Percentiles rank a stretch among this genome's conserved stretches.
Evolutionary conservation across 768 basidiomycete genomes (phyloP).

Genomic region (Glaciozyma martinii): DNA sequence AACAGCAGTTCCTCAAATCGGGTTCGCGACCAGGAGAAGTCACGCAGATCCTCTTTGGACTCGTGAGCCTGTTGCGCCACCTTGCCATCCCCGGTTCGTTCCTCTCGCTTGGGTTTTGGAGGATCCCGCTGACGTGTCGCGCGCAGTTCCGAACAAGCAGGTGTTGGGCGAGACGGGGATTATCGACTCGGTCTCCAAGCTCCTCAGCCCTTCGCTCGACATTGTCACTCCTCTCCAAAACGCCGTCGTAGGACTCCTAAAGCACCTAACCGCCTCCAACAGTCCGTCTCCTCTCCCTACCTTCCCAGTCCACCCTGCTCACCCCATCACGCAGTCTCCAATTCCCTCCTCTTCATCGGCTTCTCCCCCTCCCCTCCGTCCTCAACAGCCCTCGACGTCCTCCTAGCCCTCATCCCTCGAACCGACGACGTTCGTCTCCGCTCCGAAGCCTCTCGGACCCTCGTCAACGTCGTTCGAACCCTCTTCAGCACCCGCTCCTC

Average conservation of each 20-base stretch:
- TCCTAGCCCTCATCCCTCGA: slow-evolving; percentile 65
- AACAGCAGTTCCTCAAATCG: slow-evolving; percentile 47
- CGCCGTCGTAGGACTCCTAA: slow-evolving; percentile 75
- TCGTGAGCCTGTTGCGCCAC: slow-evolving; percentile 77
- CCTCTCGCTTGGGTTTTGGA: background rate
- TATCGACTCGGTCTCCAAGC: slow-evolving; percentile 53
- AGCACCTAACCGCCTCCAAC: slow-evolving; percentile 72
- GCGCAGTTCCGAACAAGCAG: slow-evolving; percentile 52
- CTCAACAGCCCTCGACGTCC: slow-evolving; percentile 50
- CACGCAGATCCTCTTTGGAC: slow-evolving; percentile 69
- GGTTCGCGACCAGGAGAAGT: slow-evolving; percentile 23
- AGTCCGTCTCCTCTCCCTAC: slow-evolving; percentile 42
- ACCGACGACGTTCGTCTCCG: slow-evolving; percentile 73
- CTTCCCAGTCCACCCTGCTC: background rate
- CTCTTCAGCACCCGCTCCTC: slow-evolving; percentile 15
- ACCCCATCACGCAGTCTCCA: slow-evolving; percentile 34
- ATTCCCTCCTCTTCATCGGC: slow-evolving; percentile 49
- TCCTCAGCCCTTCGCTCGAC: slow-evolving; percentile 66
- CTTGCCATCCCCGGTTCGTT: slow-evolving; percentile 47
- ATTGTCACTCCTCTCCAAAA: slow-evolving; percentile 81
- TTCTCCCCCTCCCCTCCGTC: background rate
- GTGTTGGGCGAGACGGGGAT: slow-evolving; percentile 56
- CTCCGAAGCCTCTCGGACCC: slow-evolving; percentile 79
- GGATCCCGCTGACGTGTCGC: slow-evolving; percentile 12
- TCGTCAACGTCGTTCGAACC: slow-evolving; percentile 54